A percentile compares a stretch with the other conserved stretches of the same genome.
These are phyloP conservation scores for Pseudogymnoascus sp. DNA, from an alignment of 2,329 filamentous ascomycete species.

Conservation along the genomic window DNA sequence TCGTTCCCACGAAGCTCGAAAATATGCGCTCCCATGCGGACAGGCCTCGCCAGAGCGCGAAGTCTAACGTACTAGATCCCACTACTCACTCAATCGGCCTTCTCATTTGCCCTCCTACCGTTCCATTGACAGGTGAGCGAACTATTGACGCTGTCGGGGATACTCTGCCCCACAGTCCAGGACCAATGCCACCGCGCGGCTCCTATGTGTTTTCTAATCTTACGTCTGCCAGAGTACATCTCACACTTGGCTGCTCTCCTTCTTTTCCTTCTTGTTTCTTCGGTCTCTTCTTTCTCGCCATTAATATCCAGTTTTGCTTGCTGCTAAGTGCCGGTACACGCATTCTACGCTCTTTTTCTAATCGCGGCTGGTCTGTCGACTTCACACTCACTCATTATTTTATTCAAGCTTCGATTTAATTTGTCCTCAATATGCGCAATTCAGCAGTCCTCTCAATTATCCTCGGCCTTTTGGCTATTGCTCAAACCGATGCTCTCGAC, in stretches of 20 bases:
- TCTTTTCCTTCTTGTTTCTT: conserved; percentile 5
- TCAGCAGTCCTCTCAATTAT: background rate
- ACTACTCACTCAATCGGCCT: background rate
- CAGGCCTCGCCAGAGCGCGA: conserved; percentile 5
- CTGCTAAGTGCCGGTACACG: background rate
- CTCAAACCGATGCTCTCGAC: background rate
- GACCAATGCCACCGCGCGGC: background rate
- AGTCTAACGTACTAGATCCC: conserved; percentile 4
- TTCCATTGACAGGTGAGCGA: background rate
- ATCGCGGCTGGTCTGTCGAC: conserved; percentile 7
- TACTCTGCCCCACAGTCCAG: background rate
- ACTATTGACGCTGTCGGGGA: background rate
- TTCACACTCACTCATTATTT: background rate
- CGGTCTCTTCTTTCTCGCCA: background rate
- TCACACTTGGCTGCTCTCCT: background rate
- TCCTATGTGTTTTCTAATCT: conserved; percentile 4
- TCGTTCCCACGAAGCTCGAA: background rate
- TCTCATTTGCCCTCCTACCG: background rate
- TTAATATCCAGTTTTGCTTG: background rate
- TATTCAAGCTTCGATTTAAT: background rate
- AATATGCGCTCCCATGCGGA: background rate
- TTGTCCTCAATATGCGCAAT: background rate
- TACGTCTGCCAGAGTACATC: background rate
- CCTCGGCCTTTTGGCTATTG: background rate
- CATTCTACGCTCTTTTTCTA: conserved; percentile 2